Percentiles rank a stretch among this genome's conserved stretches.
Conservation (phyloP, 2,329 filamentous ascomycete species). For the Apiospora sp. region DNA sequence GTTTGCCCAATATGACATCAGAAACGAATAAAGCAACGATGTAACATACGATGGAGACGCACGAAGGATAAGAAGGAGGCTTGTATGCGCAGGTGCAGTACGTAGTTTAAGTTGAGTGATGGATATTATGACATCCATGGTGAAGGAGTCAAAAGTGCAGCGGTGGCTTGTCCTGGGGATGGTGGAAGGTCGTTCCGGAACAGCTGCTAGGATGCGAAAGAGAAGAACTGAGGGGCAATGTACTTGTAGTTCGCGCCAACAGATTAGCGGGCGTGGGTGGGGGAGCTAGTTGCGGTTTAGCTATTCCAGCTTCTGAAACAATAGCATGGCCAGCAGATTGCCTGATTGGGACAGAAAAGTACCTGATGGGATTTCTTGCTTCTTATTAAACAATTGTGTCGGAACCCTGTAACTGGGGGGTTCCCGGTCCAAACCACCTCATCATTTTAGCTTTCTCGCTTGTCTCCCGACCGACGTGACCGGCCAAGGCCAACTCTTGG, state of each 20-base stretch:
- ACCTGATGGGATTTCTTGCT: conserved; percentile 16
- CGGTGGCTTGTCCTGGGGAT: conserved; percentile 11
- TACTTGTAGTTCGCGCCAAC: conserved; percentile 8
- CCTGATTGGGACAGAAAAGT: conserved; percentile 3
- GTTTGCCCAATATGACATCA: background rate
- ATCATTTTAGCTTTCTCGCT: conserved; percentile 14
- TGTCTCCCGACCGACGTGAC: background rate
- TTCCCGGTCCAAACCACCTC: background rate
- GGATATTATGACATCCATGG: background rate
- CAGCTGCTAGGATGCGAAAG: conserved; percentile 13
- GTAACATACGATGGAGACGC: background rate
- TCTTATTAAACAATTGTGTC: conserved; percentile 16
- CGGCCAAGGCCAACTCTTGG: background rate
- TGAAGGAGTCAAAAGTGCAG: background rate
- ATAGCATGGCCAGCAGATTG: conserved; percentile 1
- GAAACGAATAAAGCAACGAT: background rate
- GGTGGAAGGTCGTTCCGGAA: conserved; percentile 20
- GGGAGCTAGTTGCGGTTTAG: conserved; percentile 18
- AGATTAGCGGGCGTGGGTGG: conserved; percentile 7
- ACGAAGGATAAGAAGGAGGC: background rate
- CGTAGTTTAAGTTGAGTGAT: background rate
- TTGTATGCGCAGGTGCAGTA: background rate
- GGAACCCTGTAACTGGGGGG: conserved; percentile 13
- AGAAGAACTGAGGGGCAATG: background rate
- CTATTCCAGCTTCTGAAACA: conserved; percentile 9